phyloP scores from a whole-genome alignment of 202 grass and related monocot species.

The Dendrocalamus latiflorus region DNA sequence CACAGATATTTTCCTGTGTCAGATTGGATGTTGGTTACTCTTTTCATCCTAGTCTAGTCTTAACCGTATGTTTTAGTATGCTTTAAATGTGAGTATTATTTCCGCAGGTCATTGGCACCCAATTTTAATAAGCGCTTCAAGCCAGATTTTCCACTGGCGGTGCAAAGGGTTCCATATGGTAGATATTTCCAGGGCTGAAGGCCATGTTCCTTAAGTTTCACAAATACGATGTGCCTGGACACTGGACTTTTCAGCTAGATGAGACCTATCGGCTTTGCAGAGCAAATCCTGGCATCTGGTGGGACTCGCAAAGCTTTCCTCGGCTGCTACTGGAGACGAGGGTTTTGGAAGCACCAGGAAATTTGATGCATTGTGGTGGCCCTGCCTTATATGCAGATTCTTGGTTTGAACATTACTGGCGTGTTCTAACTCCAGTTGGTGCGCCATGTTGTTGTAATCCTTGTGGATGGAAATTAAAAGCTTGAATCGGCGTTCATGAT shows the following conservation, averaged over 20 bases:
- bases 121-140: slow-evolving; percentile 61
- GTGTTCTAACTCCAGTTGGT: not conserved
- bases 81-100: not conserved
- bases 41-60: not conserved
- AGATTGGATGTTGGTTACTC: not conserved
- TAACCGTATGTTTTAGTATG: not conserved
- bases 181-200: slow-evolving; percentile 53
- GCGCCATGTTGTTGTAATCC: not conserved
- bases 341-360: not conserved
- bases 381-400: not conserved
- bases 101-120: slow-evolving; percentile 40
- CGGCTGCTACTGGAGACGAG: not conserved
- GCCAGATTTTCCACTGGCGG: slow-evolving; percentile 35
- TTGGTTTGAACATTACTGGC: not conserved
- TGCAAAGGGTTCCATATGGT: slow-evolving; percentile 56
- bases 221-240: slow-evolving; percentile 6
- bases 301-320: not conserved
- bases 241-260: not conserved
- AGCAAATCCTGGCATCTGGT: not conserved
- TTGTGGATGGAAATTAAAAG: not conserved
- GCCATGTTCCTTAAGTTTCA: slow-evolving; percentile 39
- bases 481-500: not conserved
- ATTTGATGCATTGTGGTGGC: not conserved
- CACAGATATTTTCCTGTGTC: not conserved
- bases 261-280: not conserved